phyloP scores from a whole-genome alignment of 1,284 basidiomycete species.

The Cryptococcus hybrid region DNA sequence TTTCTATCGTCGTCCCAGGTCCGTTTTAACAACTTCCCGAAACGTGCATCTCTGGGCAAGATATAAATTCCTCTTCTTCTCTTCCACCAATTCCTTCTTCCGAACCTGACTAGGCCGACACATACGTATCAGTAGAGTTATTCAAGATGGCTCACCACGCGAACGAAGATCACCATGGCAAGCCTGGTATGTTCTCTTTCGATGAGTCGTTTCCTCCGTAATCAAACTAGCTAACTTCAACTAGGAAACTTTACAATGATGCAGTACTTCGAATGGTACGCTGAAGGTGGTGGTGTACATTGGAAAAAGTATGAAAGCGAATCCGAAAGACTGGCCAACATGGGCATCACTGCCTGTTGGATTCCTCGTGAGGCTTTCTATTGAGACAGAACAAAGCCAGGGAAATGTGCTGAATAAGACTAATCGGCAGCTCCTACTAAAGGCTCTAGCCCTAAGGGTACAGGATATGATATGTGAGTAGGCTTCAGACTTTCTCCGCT shows the following conservation, averaged over 20 bases:
- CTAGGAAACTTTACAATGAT: constrained; percentile 47
- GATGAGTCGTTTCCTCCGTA: background rate
- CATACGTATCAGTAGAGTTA: constrained; percentile 54
- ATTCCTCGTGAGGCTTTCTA: constrained; percentile 49
- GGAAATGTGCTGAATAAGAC: background rate
- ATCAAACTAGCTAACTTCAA: background rate
- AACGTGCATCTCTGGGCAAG: too few relatives aligned
- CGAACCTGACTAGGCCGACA: background rate
- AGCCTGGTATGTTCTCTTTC: constrained; percentile 16
- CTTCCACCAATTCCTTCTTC: background rate
- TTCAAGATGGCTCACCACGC: constrained; percentile 20
- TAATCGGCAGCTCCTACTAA: constrained; percentile 41
- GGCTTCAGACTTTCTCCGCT: constrained; percentile 12
- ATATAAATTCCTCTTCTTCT: too few relatives aligned
- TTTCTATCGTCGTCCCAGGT: too few relatives aligned
- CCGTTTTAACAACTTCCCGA: constrained; percentile 29
- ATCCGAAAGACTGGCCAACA: constrained; percentile 63
- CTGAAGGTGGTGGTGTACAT: constrained; percentile 34
- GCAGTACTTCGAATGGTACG: constrained; percentile 50
- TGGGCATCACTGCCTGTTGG: constrained; percentile 83
- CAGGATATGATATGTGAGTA: constrained; percentile 46
- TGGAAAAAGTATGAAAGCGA: constrained; percentile 79
- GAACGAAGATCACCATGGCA: constrained; percentile 19
- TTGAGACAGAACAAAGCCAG: background rate
- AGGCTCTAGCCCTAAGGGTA: constrained; percentile 42